These are phyloP conservation scores for Fusarium anthophilum DNA, from an alignment of 2,329 filamentous ascomycete genomes.

Conservation along the genomic window DNA sequence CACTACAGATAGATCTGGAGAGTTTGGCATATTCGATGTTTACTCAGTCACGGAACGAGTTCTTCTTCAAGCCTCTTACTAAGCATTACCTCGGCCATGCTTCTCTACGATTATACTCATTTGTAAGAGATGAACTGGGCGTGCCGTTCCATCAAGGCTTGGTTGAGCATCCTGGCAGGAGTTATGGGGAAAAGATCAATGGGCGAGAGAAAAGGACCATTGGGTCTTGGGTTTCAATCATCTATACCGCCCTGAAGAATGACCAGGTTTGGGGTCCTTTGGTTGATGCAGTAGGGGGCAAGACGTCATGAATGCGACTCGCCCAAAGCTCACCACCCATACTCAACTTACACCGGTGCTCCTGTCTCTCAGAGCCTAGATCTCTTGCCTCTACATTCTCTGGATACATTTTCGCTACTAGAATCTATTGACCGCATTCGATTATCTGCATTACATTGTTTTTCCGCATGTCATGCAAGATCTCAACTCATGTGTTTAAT, in stretches of 20 bases:
- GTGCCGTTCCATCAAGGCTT: not conserved
- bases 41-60: not conserved
- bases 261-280: not conserved
- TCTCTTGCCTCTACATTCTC: accelerated
- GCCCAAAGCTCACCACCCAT: accelerated
- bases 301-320: accelerated
- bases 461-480: not conserved
- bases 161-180: not conserved
- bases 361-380: accelerated
- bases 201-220: not conserved
- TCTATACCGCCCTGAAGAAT: not conserved
- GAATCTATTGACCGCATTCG: accelerated
- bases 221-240: not conserved
- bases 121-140: not conserved
- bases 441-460: accelerated
- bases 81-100: accelerated
- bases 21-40: accelerated
- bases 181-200: accelerated
- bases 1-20: not conserved
- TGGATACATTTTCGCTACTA: not conserved
- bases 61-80: accelerated
- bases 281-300: no score
- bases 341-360: no score
- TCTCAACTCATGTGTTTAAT: accelerated
- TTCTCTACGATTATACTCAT: not conserved